These are phyloP conservation scores for Cymbopogon citratus DNA, from an alignment of 176 grass and related monocot species.

Conservation along the genomic window DNA sequence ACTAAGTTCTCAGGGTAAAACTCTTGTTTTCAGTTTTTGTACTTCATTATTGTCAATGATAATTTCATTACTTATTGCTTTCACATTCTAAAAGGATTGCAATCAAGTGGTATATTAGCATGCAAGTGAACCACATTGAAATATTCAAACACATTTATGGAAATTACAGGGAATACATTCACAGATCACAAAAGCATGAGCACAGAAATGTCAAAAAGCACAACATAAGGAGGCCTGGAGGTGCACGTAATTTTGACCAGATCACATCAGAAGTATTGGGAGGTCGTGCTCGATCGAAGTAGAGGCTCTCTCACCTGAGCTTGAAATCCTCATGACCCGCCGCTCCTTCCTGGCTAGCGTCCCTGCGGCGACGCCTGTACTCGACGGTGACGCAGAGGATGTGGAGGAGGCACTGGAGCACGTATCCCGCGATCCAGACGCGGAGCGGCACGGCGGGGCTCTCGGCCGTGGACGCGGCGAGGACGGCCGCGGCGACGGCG, in stretches of 20 bases:
- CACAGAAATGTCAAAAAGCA: neutral
- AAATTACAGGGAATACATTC: neutral
- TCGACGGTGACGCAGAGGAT: slow-evolving; percentile 56
- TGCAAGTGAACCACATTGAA: neutral
- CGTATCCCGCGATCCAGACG: slow-evolving; percentile 51
- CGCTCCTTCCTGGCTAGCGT: slow-evolving; percentile 1
- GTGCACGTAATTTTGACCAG: neutral
- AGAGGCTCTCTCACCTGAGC: slow-evolving; percentile 37
- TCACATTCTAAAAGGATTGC: neutral
- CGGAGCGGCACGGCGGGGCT: slow-evolving; percentile 45
- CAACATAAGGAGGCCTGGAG: neutral
- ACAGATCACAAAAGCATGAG: neutral
- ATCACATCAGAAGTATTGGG: neutral
- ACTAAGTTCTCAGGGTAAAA: neutral
- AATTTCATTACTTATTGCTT: neutral
- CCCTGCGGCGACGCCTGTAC: slow-evolving; percentile 42
- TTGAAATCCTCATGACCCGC: slow-evolving; percentile 38
- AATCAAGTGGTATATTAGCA: neutral
- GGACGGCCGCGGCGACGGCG: slow-evolving; percentile 50
- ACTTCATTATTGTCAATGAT: neutral
- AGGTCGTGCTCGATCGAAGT: neutral
- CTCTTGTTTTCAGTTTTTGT: neutral
- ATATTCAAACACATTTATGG: neutral
- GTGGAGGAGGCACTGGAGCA: slow-evolving; percentile 60
- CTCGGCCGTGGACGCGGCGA: slow-evolving; percentile 37